These are phyloP conservation scores for Arctium lappa DNA, from an alignment of 129 eudicot genomes.

Conservation along the genomic window DNA sequence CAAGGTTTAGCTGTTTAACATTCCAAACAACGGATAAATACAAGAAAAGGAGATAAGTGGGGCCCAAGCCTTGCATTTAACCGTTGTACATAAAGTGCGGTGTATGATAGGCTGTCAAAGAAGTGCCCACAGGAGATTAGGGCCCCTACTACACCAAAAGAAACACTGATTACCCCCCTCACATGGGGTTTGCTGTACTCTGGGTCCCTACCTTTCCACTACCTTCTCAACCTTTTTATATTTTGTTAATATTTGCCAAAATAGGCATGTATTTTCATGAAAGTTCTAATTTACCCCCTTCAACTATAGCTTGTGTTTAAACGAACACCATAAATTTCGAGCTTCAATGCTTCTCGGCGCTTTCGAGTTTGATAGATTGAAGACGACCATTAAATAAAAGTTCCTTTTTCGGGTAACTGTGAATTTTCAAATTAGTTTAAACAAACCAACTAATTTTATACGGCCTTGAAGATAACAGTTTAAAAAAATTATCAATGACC, in stretches of 20 bases:
- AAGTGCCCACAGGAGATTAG: constrained; percentile 30
- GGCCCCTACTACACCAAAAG: constrained; percentile 11
- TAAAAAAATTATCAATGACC: too few species aligned
- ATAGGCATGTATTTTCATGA: background rate
- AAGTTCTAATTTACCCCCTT: constrained; percentile 9
- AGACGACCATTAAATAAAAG: background rate
- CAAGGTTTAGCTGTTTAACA: constrained; percentile 18
- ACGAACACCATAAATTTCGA: too few species aligned
- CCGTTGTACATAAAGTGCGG: constrained; percentile 36
- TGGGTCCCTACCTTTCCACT: constrained; percentile 26
- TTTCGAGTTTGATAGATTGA: background rate
- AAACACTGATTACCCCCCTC: constrained; percentile 24
- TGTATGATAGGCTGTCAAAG: constrained; percentile 40
- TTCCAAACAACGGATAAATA: constrained; percentile 6
- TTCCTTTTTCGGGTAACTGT: background rate
- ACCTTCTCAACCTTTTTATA: background rate
- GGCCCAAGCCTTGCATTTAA: constrained; percentile 18
- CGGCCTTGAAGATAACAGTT: background rate
- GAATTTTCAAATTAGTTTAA: background rate
- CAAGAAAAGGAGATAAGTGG: constrained; percentile 7
- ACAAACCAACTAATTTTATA: too few species aligned
- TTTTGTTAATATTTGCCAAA: background rate
- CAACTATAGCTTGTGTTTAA: background rate
- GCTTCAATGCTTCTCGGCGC: background rate
- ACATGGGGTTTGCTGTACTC: constrained; percentile 37